Conservation (phyloP, 2,329 filamentous ascomycete species). For the Venturia aucupariae region DNA sequence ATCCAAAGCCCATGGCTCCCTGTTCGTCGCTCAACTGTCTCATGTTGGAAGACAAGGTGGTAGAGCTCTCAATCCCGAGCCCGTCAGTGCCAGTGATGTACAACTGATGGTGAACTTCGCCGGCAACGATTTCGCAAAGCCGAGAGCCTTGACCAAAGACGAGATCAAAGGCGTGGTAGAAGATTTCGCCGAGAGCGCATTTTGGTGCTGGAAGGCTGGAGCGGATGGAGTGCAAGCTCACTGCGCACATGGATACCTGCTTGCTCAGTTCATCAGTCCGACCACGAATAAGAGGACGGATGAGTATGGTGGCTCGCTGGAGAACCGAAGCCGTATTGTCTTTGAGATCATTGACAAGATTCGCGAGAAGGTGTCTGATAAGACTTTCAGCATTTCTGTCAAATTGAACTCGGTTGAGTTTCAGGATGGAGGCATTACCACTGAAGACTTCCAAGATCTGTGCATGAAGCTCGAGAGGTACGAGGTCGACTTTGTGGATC, state of each 20-base stretch:
- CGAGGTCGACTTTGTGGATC: slow-evolving; percentile 48
- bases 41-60: slow-evolving; percentile 53
- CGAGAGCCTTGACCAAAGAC: slow-evolving; percentile 1
- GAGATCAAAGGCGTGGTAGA: slow-evolving; percentile 44
- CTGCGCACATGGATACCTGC: slow-evolving; percentile 23
- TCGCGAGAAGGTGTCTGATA: slow-evolving; percentile 24
- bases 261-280: slow-evolving; percentile 36
- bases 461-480: slow-evolving; percentile 40
- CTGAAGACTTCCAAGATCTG: slow-evolving; percentile 42
- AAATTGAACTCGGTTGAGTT: slow-evolving; percentile 53
- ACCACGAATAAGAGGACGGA: slow-evolving; percentile 46
- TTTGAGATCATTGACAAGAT: slow-evolving; percentile 47
- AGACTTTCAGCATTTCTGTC: slow-evolving; percentile 41
- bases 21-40: slow-evolving; percentile 51
- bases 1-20: slow-evolving; percentile 47
- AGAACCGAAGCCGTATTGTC: slow-evolving; percentile 42
- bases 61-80: slow-evolving; percentile 36
- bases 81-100: slow-evolving; percentile 43
- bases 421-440: slow-evolving; percentile 43
- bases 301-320: slow-evolving; percentile 37
- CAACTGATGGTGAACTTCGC: slow-evolving; percentile 30
- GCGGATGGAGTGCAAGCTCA: slow-evolving; percentile 41
- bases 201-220: slow-evolving; percentile 53
- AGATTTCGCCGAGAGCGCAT: slow-evolving; percentile 52
- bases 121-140: slow-evolving; percentile 18